phyloP scores from a whole-genome alignment of 169 alveolate species.

The Toxoplasma gondii region DNA sequence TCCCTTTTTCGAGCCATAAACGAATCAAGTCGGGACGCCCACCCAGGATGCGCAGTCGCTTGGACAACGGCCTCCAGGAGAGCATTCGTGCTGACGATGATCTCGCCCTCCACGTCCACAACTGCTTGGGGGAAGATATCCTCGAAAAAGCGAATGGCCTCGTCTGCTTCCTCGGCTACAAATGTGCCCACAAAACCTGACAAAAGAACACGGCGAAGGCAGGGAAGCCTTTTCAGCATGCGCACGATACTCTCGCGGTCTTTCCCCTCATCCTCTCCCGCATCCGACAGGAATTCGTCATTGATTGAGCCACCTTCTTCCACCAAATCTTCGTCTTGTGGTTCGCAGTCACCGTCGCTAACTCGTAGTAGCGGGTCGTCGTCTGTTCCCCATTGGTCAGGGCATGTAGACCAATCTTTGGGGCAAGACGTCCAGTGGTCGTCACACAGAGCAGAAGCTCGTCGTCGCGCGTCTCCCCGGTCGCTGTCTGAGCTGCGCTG shows the following conservation, averaged over 20 bases:
- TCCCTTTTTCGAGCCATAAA: neutral
- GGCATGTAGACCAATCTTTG: neutral
- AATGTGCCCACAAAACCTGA: neutral
- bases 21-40: neutral
- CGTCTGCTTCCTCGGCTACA: neutral
- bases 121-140: neutral
- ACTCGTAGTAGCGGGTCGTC: neutral
- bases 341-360: neutral
- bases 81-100: neutral
- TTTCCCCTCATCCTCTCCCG: neutral
- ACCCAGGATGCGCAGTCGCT: neutral
- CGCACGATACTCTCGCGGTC: neutral
- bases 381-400: neutral
- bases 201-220: neutral
- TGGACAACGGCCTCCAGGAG: neutral
- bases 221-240: neutral
- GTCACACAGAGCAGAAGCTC: neutral
- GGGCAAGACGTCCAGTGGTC: neutral
- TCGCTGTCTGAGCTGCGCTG: neutral
- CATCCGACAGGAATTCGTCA: neutral
- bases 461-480: neutral
- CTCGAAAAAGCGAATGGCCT: neutral
- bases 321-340: neutral
- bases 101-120: conserved; percentile 1
- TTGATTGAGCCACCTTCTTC: neutral